Evolutionary conservation across 805 yeast genomes (phyloP).

Genomic region (Candida oleophila): DNA sequence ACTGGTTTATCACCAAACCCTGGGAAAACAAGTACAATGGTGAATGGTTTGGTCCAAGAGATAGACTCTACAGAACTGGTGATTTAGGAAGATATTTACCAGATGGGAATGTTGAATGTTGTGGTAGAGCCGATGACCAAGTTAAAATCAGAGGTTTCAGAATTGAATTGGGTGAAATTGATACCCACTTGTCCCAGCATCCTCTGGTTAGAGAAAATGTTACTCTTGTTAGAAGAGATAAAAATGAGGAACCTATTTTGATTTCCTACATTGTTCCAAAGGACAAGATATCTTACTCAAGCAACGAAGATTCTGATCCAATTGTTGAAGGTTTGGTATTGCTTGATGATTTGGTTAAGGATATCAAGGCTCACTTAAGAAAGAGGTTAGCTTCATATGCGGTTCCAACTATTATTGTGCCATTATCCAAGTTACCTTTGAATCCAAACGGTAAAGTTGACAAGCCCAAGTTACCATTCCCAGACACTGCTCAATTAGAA

Average conservation of each 20-base stretch:
- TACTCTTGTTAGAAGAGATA: constrained; percentile 88
- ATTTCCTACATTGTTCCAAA: constrained; percentile 89
- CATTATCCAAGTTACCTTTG: constrained; percentile 80
- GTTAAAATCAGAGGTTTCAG: constrained; percentile 98
- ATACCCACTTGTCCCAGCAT: constrained; percentile 94
- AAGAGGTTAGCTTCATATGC: constrained; percentile 91
- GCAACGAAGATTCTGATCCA: constrained; percentile 49
- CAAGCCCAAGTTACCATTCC: constrained; percentile 95
- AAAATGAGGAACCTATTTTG: constrained; percentile 87
- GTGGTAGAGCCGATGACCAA: constrained; percentile 99
- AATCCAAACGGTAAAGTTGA: constrained; percentile 99
- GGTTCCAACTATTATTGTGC: constrained; percentile 88
- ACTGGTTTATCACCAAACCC: constrained; percentile 79
- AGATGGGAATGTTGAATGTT: constrained; percentile 96
- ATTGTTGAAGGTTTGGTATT: constrained; percentile 77
- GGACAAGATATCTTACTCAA: constrained; percentile 43
- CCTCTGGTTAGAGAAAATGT: constrained; percentile 88
- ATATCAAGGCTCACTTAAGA: constrained; percentile 78
- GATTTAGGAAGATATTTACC: constrained; percentile 96
- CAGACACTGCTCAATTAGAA: constrained; percentile 81
- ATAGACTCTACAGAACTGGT: constrained; percentile 94
- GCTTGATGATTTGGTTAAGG: constrained; percentile 74
- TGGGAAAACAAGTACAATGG: constrained; percentile 61
- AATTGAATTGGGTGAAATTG: constrained; percentile 97
- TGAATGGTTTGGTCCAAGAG: constrained; percentile 90